Evolutionary conservation across 2,329 filamentous ascomycete genomes (phyloP).

Genomic region (Golovinomyces cichoracearum): DNA sequence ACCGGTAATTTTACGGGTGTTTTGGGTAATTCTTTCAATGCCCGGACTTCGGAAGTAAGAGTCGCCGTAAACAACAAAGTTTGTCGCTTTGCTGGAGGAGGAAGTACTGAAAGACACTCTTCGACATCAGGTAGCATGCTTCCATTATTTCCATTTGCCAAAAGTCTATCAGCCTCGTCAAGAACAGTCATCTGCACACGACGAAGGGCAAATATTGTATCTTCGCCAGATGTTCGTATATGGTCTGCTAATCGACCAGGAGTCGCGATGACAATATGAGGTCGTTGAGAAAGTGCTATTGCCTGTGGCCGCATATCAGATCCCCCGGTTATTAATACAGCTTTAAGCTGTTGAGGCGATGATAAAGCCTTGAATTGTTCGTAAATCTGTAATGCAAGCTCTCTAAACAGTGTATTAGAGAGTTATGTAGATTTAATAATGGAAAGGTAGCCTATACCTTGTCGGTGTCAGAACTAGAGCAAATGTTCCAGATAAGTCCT

Average conservation of each 20-base stretch:
- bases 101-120: conserved; percentile 59
- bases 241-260: conserved; percentile 84
- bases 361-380: conserved; percentile 91
- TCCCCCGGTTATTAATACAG: conserved; percentile 72
- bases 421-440: neutral
- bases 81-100: conserved; percentile 54
- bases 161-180: conserved; percentile 79
- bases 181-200: conserved; percentile 69
- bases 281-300: conserved; percentile 52
- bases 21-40: conserved; percentile 52
- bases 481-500: conserved; percentile 79
- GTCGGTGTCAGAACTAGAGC: conserved; percentile 74
- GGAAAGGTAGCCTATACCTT: conserved; percentile 21
- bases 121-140: conserved; percentile 91
- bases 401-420: conserved; percentile 22
- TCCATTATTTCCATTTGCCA: conserved; percentile 44
- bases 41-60: conserved; percentile 72
- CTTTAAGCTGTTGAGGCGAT: conserved; percentile 63
- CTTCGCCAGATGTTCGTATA: conserved; percentile 69
- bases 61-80: conserved; percentile 92
- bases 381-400: conserved; percentile 84
- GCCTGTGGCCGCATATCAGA: conserved; percentile 82
- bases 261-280: conserved; percentile 83
- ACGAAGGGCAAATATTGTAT: conserved; percentile 60
- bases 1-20: conserved; percentile 46